Percentiles rank a stretch among this genome's conserved stretches.
phyloP scores from a whole-genome alignment of 345 rosid genomes.

The Syzygium grande region DNA sequence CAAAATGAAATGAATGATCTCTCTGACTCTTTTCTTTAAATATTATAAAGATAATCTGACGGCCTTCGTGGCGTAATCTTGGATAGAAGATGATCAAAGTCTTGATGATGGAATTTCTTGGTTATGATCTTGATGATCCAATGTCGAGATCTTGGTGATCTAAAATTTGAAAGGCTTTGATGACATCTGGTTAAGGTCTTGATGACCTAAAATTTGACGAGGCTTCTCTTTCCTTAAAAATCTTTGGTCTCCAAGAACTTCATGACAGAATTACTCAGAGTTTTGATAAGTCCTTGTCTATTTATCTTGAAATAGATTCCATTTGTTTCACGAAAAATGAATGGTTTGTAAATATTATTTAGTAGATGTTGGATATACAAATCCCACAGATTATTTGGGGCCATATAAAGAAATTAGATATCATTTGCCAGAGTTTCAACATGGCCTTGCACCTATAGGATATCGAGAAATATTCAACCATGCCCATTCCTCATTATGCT shows the following conservation, averaged over 20 bases:
- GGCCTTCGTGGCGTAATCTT: neutral
- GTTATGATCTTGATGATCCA: neutral
- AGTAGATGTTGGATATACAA: too few species aligned
- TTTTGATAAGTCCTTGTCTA: neutral
- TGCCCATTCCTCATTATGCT: too few species aligned
- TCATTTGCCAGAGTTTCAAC: too few species aligned
- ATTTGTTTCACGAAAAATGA: neutral
- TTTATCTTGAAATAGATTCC: accelerated
- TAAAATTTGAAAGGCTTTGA: neutral
- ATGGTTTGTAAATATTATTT: neutral
- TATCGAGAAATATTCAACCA: too few species aligned
- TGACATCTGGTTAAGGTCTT: neutral
- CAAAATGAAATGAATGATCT: neutral
- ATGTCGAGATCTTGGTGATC: neutral
- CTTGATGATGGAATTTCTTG: neutral
- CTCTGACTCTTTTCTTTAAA: neutral
- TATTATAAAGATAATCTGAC: neutral
- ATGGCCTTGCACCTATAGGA: too few species aligned
- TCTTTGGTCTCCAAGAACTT: neutral
- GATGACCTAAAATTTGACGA: neutral
- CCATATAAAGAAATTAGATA: too few species aligned
- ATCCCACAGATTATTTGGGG: too few species aligned
- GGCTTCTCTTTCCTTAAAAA: neutral
- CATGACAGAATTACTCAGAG: accelerated
- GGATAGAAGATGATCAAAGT: neutral